Percentiles rank a stretch among this genome's conserved stretches.
Evolutionary conservation across 208 protist genomes (phyloP).

Genomic region (Leptomonas seymouri): DNA sequence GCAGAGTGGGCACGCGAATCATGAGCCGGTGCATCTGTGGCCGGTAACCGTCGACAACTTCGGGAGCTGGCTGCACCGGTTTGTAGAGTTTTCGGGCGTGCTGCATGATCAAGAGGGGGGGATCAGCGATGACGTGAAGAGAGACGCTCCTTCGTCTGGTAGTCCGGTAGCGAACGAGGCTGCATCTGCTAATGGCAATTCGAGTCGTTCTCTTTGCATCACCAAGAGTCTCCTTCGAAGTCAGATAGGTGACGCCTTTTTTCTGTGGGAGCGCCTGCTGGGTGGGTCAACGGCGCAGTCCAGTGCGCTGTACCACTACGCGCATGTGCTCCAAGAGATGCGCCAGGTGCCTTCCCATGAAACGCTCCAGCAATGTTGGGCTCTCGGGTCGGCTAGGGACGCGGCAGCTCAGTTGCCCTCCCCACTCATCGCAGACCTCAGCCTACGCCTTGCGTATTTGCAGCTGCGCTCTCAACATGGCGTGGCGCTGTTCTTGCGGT

Average conservation of each 20-base stretch:
- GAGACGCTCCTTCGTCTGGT: too few relatives aligned
- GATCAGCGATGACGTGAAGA: too few relatives aligned
- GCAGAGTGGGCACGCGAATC: slow-evolving; percentile 33
- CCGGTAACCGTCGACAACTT: slow-evolving; percentile 28
- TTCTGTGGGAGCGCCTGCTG: slow-evolving; percentile 24
- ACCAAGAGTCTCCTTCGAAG: neutral
- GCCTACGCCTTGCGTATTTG: slow-evolving; percentile 47
- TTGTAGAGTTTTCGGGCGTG: slow-evolving; percentile 20
- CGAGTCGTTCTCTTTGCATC: neutral
- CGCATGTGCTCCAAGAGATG: slow-evolving; percentile 1
- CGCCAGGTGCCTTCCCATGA: slow-evolving; percentile 17
- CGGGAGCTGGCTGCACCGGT: slow-evolving; percentile 19
- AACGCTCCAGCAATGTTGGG: slow-evolving; percentile 1
- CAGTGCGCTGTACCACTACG: slow-evolving; percentile 21
- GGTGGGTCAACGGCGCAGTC: slow-evolving; percentile 19
- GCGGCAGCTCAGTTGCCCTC: neutral
- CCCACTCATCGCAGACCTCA: slow-evolving; percentile 7
- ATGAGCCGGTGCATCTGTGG: slow-evolving; percentile 50
- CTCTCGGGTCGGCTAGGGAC: neutral
- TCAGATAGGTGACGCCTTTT: slow-evolving; percentile 18
- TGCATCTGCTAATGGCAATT: neutral
- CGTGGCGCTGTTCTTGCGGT: slow-evolving; percentile 73
- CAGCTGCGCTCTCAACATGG: slow-evolving; percentile 49
- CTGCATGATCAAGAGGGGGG: slow-evolving; percentile 2
- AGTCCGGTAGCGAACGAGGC: neutral